phyloP scores from a whole-genome alignment of 106 monocot genomes.

The Dendrobium catenatum region DNA sequence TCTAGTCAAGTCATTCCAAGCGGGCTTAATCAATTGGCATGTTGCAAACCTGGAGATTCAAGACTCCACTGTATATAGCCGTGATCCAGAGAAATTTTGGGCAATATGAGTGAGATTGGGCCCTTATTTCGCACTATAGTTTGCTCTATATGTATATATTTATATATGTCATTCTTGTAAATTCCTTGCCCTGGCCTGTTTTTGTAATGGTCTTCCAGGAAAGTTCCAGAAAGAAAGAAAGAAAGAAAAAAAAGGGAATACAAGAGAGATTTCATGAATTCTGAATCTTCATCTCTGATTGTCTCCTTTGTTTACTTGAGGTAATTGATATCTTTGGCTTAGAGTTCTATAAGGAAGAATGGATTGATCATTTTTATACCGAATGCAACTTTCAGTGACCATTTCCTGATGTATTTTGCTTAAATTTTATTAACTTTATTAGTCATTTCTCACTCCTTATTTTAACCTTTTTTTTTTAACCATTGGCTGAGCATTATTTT shows the following conservation, averaged over 20 bases:
- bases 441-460: no score
- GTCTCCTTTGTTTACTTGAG: neutral
- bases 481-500: no score
- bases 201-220: neutral
- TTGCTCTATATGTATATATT: neutral
- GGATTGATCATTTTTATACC: neutral
- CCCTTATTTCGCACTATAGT: neutral
- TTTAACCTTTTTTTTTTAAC: no score
- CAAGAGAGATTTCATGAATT: neutral
- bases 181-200: neutral
- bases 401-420: no score
- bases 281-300: neutral
- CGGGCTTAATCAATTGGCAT: slow-evolving; percentile 57
- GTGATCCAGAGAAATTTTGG: slow-evolving; percentile 69
- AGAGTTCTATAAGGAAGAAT: neutral
- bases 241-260: neutral
- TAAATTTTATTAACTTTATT: no score
- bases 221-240: neutral
- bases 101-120: slow-evolving; percentile 15
- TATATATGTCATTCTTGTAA: neutral
- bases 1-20: slow-evolving; percentile 59
- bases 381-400: neutral
- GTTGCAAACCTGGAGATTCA: slow-evolving; percentile 79
- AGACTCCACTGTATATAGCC: slow-evolving; percentile 48
- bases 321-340: neutral